Base-by-base conservation (phyloP, 2,329 filamentous ascomycete genomes). In the Alternaria angustiovoidea region DNA sequence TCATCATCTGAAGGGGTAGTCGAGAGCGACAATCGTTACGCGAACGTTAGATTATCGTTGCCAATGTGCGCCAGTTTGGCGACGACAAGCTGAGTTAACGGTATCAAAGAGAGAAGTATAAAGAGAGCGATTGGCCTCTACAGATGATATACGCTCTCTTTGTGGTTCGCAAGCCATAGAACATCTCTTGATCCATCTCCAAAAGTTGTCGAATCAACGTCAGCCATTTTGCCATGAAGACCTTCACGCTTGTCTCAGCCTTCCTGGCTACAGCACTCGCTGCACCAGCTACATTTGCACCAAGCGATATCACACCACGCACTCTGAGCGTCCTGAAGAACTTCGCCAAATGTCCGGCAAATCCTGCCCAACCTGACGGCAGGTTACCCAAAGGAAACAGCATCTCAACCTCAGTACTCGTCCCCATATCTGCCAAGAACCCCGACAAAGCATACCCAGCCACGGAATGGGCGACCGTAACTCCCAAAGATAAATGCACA, bases 201-300 rank as follows among this genome's bases (percentile, higher is more conserved):
- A 7, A 22, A 12, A 54, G 30, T 22, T 14, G 14, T 47, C 30
- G 5, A 28, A 36, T 43, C n/a, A 14, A 18, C 4, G 5, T 24
- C 22, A 38, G 20, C 16, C 22, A 44, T 5, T 2, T 57, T 64
- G 66, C 24, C 41, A 74, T 73, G 71, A 73, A 69, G 54, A 59
- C 55, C 69, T 64, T 78, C 51, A 34, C 76, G 59, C 62, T 78
- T 61, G 62, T 79, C 53, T 59, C 71, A 22, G 54, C 71, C 64
- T 69, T 81, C 61, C 63, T 81, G 53, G 72, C 80, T 54, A 65
- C 76, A 49, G 68, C 80, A 64, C 66, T 79, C 32, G 67, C 77
- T 46, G 67, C 74, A 46, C 71, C 81, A 65, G 67, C 56, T n/a
- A 58, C 61, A 32, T 49, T 57, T 76, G 71, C 64, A 67, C 69